A percentile compares a stretch with the other conserved stretches of the same genome.
Conservation (phyloP, 495 filamentous ascomycete species). For the Xylaria grammica region DNA sequence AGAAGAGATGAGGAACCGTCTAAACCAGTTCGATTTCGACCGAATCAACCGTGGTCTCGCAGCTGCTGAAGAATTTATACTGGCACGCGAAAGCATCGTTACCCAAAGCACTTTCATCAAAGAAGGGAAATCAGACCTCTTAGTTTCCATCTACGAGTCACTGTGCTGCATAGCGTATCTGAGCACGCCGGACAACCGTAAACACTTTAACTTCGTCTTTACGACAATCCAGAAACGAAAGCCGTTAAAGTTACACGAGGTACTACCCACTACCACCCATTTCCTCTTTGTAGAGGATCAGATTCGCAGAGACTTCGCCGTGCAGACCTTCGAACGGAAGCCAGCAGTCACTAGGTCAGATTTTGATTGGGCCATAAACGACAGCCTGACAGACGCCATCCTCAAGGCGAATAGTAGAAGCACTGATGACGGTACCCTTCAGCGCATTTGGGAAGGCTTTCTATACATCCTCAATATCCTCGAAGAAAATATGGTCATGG, state of each 20-base stretch:
- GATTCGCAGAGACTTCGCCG: constrained; percentile 68
- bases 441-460: constrained; percentile 77
- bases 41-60: constrained; percentile 44
- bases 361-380: constrained; percentile 83
- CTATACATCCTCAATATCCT: constrained; percentile 70
- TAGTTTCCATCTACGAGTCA: constrained; percentile 59
- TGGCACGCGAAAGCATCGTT: constrained; percentile 41
- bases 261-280: constrained; percentile 75
- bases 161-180: constrained; percentile 58
- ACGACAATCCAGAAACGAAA: constrained; percentile 73
- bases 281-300: constrained; percentile 77
- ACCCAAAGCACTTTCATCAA: constrained; percentile 40
- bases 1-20: constrained; percentile 44
- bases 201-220: constrained; percentile 78
- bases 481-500: constrained; percentile 75
- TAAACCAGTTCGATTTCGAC: constrained; percentile 50
- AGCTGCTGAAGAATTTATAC: constrained; percentile 44
- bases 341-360: constrained; percentile 64
- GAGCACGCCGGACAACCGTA: constrained; percentile 41
- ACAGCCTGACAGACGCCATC: constrained; percentile 59
- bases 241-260: constrained; percentile 69
- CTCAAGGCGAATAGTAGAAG: constrained; percentile 53
- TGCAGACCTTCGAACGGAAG: constrained; percentile 67
- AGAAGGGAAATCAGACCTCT: constrained; percentile 40
- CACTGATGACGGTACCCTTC: constrained; percentile 48